Evolutionary conservation across 2,329 filamentous ascomycete species (phyloP).

Genomic region (Aspergillus brasiliensis): DNA sequence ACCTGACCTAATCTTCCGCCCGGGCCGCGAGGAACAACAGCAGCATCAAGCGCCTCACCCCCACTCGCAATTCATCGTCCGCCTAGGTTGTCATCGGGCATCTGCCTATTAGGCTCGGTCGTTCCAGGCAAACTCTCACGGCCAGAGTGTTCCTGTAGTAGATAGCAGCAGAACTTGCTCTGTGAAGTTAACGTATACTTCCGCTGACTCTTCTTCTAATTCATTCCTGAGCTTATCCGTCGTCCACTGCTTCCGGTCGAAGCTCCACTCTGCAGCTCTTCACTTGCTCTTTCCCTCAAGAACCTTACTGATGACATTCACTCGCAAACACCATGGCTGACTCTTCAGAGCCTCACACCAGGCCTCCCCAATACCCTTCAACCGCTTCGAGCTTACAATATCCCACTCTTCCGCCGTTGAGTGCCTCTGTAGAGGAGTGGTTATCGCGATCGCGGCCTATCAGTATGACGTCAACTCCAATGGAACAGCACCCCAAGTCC

Average conservation of each 20-base stretch:
- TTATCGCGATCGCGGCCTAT: slow-evolving; percentile 44
- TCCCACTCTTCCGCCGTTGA: slow-evolving; percentile 44
- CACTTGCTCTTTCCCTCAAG: slow-evolving; percentile 17
- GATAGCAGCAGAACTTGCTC: slow-evolving; percentile 9
- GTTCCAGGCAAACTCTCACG: slow-evolving; percentile 10
- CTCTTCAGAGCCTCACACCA: slow-evolving; percentile 35
- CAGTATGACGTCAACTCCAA: slow-evolving; percentile 42
- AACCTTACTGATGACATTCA: slow-evolving; percentile 23
- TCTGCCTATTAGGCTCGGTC: slow-evolving; percentile 25
- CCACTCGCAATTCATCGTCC: slow-evolving; percentile 18
- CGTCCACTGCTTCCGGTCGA: slow-evolving; percentile 20
- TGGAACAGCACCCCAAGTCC: slow-evolving; percentile 32
- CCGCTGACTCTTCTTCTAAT: slow-evolving; percentile 15
- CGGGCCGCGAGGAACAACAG: slow-evolving; percentile 10
- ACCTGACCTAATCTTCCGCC: slow-evolving; percentile 23
- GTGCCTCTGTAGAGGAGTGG: slow-evolving; percentile 45
- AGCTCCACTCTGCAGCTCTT: slow-evolving; percentile 20
- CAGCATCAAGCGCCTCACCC: slow-evolving; percentile 10
- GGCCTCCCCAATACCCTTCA: slow-evolving; percentile 30
- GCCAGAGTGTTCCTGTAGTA: slow-evolving; percentile 6
- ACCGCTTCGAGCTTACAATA: slow-evolving; percentile 39
- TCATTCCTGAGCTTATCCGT: slow-evolving; percentile 16
- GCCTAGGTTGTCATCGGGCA: slow-evolving; percentile 25
- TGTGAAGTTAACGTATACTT: slow-evolving; percentile 22
- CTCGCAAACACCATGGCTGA: slow-evolving; percentile 38